Base-by-base conservation (phyloP, 2,329 filamentous ascomycete species). In the Exophiala viscosa region DNA sequence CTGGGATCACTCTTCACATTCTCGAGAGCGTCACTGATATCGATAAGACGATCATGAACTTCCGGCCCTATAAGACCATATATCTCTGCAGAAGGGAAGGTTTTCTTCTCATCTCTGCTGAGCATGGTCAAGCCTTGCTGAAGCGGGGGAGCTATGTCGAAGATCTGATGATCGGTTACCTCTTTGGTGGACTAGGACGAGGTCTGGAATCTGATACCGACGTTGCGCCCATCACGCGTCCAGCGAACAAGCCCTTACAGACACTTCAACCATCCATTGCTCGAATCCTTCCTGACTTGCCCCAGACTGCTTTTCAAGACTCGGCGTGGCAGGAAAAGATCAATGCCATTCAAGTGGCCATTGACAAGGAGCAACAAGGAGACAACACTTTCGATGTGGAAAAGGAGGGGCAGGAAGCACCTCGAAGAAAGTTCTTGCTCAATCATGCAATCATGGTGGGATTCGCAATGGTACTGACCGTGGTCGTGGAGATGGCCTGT, bases 401-500 rank as follows among this genome's bases (percentile, higher is more conserved):
- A 39, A 50, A 50, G 20, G 51, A 54, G 10, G 42, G 48, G 7
- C 45, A 41, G n/a, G 51, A 45, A 35, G 45, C 35, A 17, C 51
- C 51, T 3, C 42, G 38, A 42, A 20, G 51, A 11, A 46, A 34
- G 41, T 31, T 54, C 55, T 62, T 73, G 35, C 60, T 74, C 28
- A 68, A 40, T 20, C 51, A 54, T 39, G 45, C 51, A 33, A 11
- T 67, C 6, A 68, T 74, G 49, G 64, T 73, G 23, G 71, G 71
- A 13, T 58, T 72, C 23, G 66, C 66, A 18, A 63, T 73, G 49
- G 68, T 65, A 33, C 57, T 74, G 7, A 66, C 69, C 34, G 67
- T 73, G 28, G 64, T 71, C 10, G 60, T 74, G 8, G 64, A 74
- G 13, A 64, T 69, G n/a, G 72, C 71, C 11, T 65, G 69, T 50